These are phyloP conservation scores for Fusarium sp. DNA, from an alignment of 2,329 filamentous ascomycete genomes.

Conservation along the genomic window DNA sequence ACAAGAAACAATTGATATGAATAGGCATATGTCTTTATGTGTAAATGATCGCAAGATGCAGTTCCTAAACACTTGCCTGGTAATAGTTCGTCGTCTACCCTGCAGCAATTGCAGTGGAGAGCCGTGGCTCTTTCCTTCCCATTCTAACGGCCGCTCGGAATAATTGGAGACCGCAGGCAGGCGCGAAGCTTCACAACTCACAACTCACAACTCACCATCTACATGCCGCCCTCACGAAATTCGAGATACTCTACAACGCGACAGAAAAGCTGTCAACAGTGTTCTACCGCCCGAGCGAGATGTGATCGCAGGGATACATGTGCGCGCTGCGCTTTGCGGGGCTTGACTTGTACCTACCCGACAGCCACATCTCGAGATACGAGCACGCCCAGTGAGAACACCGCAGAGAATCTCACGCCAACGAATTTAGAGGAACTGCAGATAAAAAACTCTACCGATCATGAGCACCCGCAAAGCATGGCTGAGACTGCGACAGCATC, in stretches of 20 bases:
- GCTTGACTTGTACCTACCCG: conserved; percentile 48
- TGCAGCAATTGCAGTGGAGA: neutral
- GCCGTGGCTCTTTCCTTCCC: neutral
- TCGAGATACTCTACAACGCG: conserved; percentile 51
- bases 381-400: neutral
- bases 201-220: neutral
- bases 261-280: conserved; percentile 55
- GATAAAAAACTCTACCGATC: neutral
- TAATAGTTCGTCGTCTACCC: too few species aligned
- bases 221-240: conserved; percentile 1
- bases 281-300: conserved; percentile 53
- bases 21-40: too few species aligned
- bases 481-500: neutral
- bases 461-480: neutral
- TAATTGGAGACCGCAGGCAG: neutral
- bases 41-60: too few species aligned
- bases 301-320: conserved; percentile 54
- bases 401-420: neutral
- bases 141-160: neutral
- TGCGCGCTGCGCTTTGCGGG: conserved; percentile 47
- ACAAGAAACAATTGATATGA: too few species aligned
- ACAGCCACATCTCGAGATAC: neutral
- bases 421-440: neutral
- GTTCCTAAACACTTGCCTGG: too few species aligned
- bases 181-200: neutral